Conservation (phyloP, 805 yeast species). For the Starmerella floris region DNA sequence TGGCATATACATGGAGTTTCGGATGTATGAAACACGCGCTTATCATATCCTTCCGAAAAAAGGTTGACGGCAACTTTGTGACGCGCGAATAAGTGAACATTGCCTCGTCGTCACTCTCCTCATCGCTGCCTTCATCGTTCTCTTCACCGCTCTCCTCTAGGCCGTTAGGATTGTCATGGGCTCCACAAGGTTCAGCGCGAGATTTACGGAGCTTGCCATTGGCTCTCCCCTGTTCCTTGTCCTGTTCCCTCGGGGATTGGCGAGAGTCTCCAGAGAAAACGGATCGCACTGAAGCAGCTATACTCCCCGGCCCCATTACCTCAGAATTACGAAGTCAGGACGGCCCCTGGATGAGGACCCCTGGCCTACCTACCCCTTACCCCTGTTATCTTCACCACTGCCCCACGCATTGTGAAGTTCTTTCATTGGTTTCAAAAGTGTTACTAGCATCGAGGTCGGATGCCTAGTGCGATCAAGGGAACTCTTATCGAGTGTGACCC, state of each 20-base stretch:
- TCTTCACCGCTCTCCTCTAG: constrained; percentile 5
- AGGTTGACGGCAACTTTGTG: constrained; percentile 49
- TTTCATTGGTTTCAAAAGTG: no score
- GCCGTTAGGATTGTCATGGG: not conserved
- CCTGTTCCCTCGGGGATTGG: no score
- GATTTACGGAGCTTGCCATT: no score
- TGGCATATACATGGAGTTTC: constrained; percentile 60
- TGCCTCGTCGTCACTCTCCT: constrained; percentile 33
- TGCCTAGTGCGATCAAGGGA: constrained; percentile 25
- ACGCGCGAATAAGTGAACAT: constrained; percentile 61
- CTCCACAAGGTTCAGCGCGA: no score
- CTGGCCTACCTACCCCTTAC: no score
- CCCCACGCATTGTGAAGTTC: no score
- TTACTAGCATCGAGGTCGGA: constrained; percentile 2
- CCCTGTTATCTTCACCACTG: no score
- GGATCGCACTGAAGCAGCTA: constrained; percentile 14
- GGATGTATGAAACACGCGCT: constrained; percentile 55
- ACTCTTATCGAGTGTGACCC: constrained; percentile 56
- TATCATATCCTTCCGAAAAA: constrained; percentile 64
- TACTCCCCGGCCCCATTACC: constrained; percentile 10
- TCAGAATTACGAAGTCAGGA: no score
- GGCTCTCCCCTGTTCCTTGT: not conserved
- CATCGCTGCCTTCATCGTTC: constrained; percentile 26
- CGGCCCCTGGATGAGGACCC: no score
- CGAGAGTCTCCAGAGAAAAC: constrained; percentile 5